Evolutionary conservation across 345 rosid species (phyloP).

Genomic region (Linum lewisii): DNA sequence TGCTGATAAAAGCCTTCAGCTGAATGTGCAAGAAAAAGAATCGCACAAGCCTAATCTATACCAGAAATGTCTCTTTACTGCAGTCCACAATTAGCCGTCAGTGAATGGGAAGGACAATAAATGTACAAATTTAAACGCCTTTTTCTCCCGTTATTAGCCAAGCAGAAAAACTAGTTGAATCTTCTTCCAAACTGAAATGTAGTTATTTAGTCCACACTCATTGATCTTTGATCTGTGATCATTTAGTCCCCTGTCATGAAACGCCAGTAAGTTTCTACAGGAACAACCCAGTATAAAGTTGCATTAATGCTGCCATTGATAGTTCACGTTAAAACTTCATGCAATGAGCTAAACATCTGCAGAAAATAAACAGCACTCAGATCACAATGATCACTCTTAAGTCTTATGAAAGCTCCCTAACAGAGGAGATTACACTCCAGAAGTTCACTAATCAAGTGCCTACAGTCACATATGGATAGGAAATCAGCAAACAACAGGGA

Average conservation of each 20-base stretch:
- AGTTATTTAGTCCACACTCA: no score
- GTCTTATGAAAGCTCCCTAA: not conserved
- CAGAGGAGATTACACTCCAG: conserved; percentile 9
- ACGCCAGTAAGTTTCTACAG: conserved; percentile 31
- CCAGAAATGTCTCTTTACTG: no score
- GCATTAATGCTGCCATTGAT: conserved; percentile 20
- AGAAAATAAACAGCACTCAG: not conserved
- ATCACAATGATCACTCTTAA: conserved; percentile 5
- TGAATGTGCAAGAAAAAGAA: conserved; percentile 51
- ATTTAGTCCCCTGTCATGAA: no score
- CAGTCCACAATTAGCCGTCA: no score
- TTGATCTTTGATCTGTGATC: no score
- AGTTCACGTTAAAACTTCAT: conserved; percentile 39
- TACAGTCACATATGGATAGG: conserved; percentile 14
- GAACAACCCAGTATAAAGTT: conserved; percentile 51
- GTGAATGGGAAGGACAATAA: no score
- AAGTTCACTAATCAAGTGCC: conserved; percentile 39
- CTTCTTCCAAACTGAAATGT: no score
- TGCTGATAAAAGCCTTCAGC: conserved; percentile 35
- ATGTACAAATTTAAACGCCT: no score
- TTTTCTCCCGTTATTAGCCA: no score
- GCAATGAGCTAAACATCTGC: conserved; percentile 37
- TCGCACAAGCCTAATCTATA: not conserved
- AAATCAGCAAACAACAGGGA: not conserved
- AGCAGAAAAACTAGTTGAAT: no score